Evolutionary conservation across 441 rosid genomes (phyloP), one percentile per base, ranked within the genome.

Genomic region (Flueggea neowawraea): DNA sequence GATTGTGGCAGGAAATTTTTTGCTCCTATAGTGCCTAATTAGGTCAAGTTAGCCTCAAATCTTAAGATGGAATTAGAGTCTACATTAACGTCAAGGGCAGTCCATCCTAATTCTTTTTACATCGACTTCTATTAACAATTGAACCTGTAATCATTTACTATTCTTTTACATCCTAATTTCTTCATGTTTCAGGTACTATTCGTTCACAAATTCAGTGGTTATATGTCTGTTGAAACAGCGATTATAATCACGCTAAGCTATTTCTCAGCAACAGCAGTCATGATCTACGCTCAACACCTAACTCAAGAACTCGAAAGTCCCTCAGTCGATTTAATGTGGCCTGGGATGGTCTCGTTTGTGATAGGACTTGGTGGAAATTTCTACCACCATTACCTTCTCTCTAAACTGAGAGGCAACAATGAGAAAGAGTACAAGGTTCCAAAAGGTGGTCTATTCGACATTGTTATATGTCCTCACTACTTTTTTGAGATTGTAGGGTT

Each of bases 391-490:
- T 60, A 16, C 56, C 73, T 90, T 36, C 79, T 92, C 4, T 86
- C 96, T 64, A 76, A 69, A 52, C 68, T 86, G 4, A 83, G 95
- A 72, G 65, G 52, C 63, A 65, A 66, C 4, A 8, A 4, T 10
- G 78, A 58, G 12, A 76, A 77, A 57, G 81, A 79, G 43, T 89
- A 89, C 73, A 92, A 75, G 71, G 69, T 92, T 58, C 96, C 96
- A 0, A 63, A 33, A 60, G 94, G 90, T 31, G 94, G 96, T 36
- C 61, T 92, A 0, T 92, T 90, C 63, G 78, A 58, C 13, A 17
- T 77, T 3, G 78, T 84, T 51, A 64, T 82, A 50, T 92, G 96
- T 64, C 94, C 96, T 52, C 95, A 88, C 58, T 89, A 92, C 53
- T 65, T 90, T 5, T 90, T 90, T 59, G 96, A 92, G 79, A 81